Base-by-base conservation (phyloP, 1,284 basidiomycete genomes). In the Paramarasmius palmivorus region DNA sequence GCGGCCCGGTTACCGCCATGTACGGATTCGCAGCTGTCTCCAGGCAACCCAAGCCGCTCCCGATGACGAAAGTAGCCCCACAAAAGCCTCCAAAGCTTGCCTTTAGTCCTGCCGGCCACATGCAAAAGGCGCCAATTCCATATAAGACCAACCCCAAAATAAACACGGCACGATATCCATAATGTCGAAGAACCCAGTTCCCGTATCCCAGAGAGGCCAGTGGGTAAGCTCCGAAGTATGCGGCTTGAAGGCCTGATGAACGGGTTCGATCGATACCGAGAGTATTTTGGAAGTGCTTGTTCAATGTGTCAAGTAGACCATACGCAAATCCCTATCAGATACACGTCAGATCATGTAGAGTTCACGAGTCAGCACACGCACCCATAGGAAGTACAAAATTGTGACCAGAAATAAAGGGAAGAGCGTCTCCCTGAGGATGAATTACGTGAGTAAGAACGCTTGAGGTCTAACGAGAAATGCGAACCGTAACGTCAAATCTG, bases 221-320 rank as follows among this genome's bases (percentile, higher is more conserved):
- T 2, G 64, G 64, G 84, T 68, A 78, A 10, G 89, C 89, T 39
- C 88, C 88, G 60, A 94, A 95, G 71, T 94, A 95, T 3, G 90
- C 90, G 7, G 92, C 80, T 65, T 95, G 93, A 29, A 95, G 78
- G 56, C 92, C 81, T 1, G 93, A 92, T 42, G 89, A 92, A 67
- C 93, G 83, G 17, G 89, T 79, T 62, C 88, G 90, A 42, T 80
- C 79, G 67, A 92, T 88, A 2, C 75, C 75, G 59, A 92, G 87
- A 8, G 90, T 81, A 10, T 65, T 68, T 71, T 90, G 90, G 69
- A 92, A 92, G 66, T 92, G 88, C 51, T 88, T 83, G 71, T 92
- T 92, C 53, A 93, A 77, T 32, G 93, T 91, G 69, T 94, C 92
- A 59, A 94, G 86, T 49, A 93, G 81, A 40, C 88, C 88, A 60